phyloP scores from a whole-genome alignment of 192 early-diverging fungal species.

The Backusella morwellensis region DNA sequence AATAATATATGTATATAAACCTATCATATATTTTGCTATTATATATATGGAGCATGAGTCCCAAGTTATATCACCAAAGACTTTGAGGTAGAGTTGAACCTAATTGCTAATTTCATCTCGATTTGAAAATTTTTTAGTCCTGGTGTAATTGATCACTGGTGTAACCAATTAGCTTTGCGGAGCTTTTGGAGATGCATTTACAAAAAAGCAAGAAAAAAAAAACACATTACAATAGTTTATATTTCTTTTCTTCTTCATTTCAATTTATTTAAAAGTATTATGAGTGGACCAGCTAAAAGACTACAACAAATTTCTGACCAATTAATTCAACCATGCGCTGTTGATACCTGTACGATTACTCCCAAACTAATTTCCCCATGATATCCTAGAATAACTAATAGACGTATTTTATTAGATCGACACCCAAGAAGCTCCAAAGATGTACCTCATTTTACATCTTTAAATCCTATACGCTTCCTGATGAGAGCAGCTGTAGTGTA shows the following conservation, averaged over 20 bases:
- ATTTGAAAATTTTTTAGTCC: background rate
- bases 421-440: slow-evolving; percentile 9
- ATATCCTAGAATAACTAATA: too few species aligned
- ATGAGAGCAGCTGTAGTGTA: slow-evolving; percentile 47
- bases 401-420: background rate
- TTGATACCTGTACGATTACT: background rate
- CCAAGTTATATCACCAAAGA: background rate
- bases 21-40: too few species aligned
- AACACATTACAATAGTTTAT: background rate
- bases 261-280: background rate
- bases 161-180: background rate
- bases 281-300: background rate
- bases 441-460: slow-evolving; percentile 24
- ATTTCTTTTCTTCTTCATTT: background rate
- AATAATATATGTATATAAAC: background rate
- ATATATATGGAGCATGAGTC: background rate
- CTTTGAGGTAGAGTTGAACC: background rate
- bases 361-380: too few species aligned
- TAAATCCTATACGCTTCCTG: slow-evolving; percentile 56
- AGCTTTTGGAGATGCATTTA: background rate
- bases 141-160: background rate
- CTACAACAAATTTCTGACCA: background rate
- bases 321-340: background rate
- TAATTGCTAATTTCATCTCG: background rate
- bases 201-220: background rate